A percentile compares a stretch with the other conserved stretches of the same genome.
These are phyloP conservation scores for Mangifera indica DNA, from an alignment of 345 rosid genomes.

Conservation along the genomic window DNA sequence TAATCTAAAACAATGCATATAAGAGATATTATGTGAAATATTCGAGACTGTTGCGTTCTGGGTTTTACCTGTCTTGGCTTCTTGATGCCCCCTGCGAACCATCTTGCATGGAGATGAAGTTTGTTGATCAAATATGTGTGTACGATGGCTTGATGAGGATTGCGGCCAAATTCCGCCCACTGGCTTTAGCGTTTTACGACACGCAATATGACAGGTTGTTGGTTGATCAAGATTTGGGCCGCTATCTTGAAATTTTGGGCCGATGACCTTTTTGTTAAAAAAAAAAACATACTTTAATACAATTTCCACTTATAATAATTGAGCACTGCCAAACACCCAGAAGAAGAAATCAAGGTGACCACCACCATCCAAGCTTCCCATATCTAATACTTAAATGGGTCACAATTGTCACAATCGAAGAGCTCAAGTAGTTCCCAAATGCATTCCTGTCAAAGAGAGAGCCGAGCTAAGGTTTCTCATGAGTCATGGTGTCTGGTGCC, in stretches of 20 bases:
- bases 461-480: conserved; percentile 46
- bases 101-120: conserved; percentile 25
- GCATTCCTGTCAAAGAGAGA: conserved; percentile 33
- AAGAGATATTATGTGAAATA: no score
- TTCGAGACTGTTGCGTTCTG: not conserved
- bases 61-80: conserved; percentile 57
- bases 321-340: no score
- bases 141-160: not conserved
- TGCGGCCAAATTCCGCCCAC: no score
- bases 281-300: no score
- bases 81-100: conserved; percentile 57
- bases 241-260: no score
- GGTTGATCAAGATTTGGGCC: no score
- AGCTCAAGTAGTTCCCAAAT: conserved; percentile 47
- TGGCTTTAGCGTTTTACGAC: no score
- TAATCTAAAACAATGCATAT: not conserved
- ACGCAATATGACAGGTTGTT: not conserved
- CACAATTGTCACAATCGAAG: conserved; percentile 41
- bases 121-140: not conserved
- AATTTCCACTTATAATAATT: no score
- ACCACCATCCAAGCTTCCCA: conserved; percentile 29
- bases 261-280: no score
- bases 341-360: not conserved
- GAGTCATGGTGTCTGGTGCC: conserved; percentile 47
- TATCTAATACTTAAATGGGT: conserved; percentile 32